phyloP scores from a whole-genome alignment of 2,329 filamentous ascomycete species.

The Fusarium cicatricum region DNA sequence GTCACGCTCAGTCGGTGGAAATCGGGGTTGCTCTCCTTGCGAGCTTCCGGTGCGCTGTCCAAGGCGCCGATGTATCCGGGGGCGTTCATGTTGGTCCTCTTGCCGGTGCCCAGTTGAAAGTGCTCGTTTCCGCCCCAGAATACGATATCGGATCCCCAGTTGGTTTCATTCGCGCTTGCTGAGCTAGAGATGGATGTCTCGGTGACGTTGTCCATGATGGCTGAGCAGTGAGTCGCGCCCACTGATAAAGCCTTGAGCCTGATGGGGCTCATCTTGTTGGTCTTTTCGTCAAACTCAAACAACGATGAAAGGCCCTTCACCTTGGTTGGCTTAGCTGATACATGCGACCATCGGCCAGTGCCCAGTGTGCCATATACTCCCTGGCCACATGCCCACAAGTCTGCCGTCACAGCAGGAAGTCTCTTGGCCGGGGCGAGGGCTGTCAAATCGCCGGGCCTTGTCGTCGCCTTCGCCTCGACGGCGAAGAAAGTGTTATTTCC shows the following conservation, averaged over 20 bases:
- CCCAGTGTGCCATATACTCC: constrained; percentile 86
- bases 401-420: constrained; percentile 51
- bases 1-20: constrained; percentile 82
- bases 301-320: constrained; percentile 85
- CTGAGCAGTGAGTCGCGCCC: constrained; percentile 82
- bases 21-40: constrained; percentile 67
- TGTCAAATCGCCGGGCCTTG: constrained; percentile 20
- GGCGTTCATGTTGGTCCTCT: constrained; percentile 78
- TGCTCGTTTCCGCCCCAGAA: constrained; percentile 97
- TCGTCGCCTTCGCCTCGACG: constrained; percentile 73
- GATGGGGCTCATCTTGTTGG: constrained; percentile 76
- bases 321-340: constrained; percentile 79
- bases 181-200: constrained; percentile 63
- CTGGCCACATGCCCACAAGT: constrained; percentile 87
- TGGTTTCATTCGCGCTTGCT: constrained; percentile 73
- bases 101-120: constrained; percentile 92
- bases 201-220: constrained; percentile 83
- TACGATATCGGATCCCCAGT: constrained; percentile 87
- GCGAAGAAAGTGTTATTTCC: constrained; percentile 89
- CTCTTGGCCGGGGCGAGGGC: constrained; percentile 44
- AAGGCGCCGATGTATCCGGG: constrained; percentile 83
- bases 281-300: constrained; percentile 84
- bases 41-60: constrained; percentile 68
- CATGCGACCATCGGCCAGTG: constrained; percentile 88
- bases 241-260: constrained; percentile 76